phyloP scores from a whole-genome alignment of 495 filamentous ascomycete species.

The Talaromyces stipitatus region DNA sequence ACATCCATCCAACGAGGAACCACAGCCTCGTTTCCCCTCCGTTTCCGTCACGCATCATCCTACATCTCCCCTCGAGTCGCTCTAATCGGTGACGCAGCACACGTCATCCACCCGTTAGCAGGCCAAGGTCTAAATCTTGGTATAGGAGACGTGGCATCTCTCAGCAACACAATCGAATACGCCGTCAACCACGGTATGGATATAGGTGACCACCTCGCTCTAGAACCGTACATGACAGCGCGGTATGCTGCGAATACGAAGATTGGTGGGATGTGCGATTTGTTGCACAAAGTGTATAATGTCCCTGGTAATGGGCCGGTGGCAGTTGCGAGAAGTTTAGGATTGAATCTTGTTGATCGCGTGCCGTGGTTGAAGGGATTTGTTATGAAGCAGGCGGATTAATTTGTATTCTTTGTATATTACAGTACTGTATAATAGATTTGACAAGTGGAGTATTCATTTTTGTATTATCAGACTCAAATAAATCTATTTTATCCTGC shows the following conservation, averaged over 20 bases:
- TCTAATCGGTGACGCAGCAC: constrained; percentile 87
- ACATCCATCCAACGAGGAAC: constrained; percentile 66
- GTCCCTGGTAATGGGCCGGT: constrained; percentile 62
- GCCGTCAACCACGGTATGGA: constrained; percentile 80
- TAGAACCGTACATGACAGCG: constrained; percentile 73
- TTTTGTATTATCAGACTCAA: constrained; percentile 1
- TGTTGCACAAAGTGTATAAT: constrained; percentile 87
- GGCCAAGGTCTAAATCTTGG: constrained; percentile 95
- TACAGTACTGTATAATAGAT: background rate
- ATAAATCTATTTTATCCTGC: background rate
- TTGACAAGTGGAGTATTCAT: background rate
- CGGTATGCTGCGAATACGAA: constrained; percentile 78
- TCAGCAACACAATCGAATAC: constrained; percentile 64
- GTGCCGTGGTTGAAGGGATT: constrained; percentile 72
- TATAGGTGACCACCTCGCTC: constrained; percentile 61
- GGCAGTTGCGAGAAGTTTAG: constrained; percentile 67
- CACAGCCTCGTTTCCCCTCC: constrained; percentile 85
- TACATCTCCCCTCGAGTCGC: constrained; percentile 86
- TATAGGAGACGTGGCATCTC: constrained; percentile 72
- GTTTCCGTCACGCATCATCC: constrained; percentile 81
- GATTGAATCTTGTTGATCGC: constrained; percentile 69
- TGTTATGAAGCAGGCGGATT: constrained; percentile 82
- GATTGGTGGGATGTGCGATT: constrained; percentile 82
- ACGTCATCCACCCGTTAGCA: constrained; percentile 89
- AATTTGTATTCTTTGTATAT: background rate